Evolutionary conservation across 2,329 filamentous ascomycete genomes (phyloP).

Genomic region (Aspergillus thermomutatus): DNA sequence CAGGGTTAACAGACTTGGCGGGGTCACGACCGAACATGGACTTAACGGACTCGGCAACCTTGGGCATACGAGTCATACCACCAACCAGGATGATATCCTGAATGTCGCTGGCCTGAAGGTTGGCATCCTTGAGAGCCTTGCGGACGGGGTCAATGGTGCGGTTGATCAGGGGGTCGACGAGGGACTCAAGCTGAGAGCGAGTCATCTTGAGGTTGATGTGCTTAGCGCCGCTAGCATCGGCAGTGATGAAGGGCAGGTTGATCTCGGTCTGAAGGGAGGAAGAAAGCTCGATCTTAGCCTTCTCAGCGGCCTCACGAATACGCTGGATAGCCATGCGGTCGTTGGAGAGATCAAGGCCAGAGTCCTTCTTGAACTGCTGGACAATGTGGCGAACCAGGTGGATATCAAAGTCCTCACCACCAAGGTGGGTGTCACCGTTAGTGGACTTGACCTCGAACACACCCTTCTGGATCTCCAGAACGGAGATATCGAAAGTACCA

Average conservation of each 20-base stretch:
- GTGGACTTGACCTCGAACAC: constrained; percentile 99
- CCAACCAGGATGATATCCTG: constrained; percentile 97
- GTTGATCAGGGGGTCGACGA: constrained; percentile 84
- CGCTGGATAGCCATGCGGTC: constrained; percentile 99
- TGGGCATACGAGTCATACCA: constrained; percentile 99
- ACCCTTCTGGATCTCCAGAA: constrained; percentile 95
- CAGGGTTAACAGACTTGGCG: constrained; percentile 97
- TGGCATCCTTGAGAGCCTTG: constrained; percentile 95
- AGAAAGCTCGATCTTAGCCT: constrained; percentile 98
- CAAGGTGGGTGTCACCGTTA: constrained; percentile 97
- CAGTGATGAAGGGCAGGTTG: constrained; percentile 98
- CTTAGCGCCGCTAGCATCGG: constrained; percentile 91
- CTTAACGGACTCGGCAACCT: constrained; percentile 95
- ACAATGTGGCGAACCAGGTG: constrained; percentile 90
- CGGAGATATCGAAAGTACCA: constrained; percentile 98
- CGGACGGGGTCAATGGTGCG: constrained; percentile 88
- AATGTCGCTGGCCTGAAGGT: constrained; percentile 86
- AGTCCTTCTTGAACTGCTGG: constrained; percentile 94
- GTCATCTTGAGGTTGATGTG: constrained; percentile 97
- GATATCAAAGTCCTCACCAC: constrained; percentile 98
- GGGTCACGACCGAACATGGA: constrained; percentile 93
- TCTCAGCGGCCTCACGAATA: constrained; percentile 97
- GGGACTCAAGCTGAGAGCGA: constrained; percentile 85
- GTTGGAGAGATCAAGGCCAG: constrained; percentile 79
- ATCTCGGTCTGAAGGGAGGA: constrained; percentile 95